Evolutionary conservation across 2,329 filamentous ascomycete species (phyloP).

Genomic region (Fusarium nelsonii): DNA sequence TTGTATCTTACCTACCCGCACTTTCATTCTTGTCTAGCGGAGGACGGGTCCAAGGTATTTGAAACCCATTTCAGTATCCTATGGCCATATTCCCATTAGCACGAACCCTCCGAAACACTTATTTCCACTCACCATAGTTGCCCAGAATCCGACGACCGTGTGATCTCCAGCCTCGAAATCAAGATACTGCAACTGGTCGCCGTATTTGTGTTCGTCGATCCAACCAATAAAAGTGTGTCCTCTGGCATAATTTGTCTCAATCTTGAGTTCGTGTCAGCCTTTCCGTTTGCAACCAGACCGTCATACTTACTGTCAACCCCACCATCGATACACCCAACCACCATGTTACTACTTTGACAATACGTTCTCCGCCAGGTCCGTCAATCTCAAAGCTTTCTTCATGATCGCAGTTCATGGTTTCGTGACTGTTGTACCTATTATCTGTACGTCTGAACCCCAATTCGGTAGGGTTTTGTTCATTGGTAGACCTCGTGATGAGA

Average conservation of each 20-base stretch:
- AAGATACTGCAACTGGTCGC: too few relatives aligned
- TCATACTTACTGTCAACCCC: neutral
- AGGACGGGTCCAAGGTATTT: neutral
- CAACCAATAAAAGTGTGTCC: neutral
- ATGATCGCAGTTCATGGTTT: neutral
- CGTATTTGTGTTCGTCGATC: neutral
- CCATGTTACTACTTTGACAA: neutral
- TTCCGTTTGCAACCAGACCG: neutral
- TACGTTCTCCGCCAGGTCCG: neutral
- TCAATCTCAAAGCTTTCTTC: neutral
- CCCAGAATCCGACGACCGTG: conserved; percentile 5
- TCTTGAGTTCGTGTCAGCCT: neutral
- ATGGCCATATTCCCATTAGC: too few relatives aligned
- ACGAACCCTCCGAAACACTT: too few relatives aligned
- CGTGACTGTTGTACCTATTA: neutral
- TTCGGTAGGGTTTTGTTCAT: neutral
- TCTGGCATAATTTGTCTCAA: neutral
- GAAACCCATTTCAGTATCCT: neutral
- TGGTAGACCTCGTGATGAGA: neutral
- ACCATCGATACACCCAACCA: neutral
- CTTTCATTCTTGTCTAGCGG: neutral
- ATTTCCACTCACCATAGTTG: neutral
- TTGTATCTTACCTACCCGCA: fast-evolving
- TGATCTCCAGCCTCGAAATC: neutral
- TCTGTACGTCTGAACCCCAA: neutral